phyloP scores from a whole-genome alignment of 805 yeast genomes.

The Saccharomycopsis schoenii region DNA sequence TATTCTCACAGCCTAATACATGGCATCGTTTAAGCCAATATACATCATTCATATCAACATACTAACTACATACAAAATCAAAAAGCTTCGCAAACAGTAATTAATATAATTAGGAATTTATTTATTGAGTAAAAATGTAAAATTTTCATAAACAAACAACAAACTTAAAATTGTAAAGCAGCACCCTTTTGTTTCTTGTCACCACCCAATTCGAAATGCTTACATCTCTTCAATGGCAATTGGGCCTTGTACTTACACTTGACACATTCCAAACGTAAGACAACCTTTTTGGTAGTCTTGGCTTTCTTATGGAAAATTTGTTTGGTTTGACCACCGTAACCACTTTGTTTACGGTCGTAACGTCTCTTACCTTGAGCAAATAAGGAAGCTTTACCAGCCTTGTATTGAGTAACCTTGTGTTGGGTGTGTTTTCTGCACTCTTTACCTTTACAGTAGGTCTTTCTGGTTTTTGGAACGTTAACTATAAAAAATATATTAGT shows the following conservation, averaged over 20 bases:
- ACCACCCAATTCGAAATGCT: constrained; percentile 99
- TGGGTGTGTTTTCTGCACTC: constrained; percentile 99
- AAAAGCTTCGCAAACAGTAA: neutral
- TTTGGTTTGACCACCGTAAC: constrained; percentile 99
- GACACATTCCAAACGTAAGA: constrained; percentile 97
- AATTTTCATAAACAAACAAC: constrained; percentile 11
- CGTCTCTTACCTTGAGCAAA: constrained; percentile 99
- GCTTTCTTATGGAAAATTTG: constrained; percentile 99
- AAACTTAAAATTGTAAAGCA: constrained; percentile 93
- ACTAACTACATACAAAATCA: neutral
- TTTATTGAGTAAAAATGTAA: neutral
- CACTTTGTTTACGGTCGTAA: constrained; percentile 99
- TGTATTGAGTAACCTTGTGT: constrained; percentile 99
- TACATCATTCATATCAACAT: too few species aligned
- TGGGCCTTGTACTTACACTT: constrained; percentile 98
- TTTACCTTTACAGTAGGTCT: constrained; percentile 99
- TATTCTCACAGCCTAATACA: too few species aligned
- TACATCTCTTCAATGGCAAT: constrained; percentile 97
- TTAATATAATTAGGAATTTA: constrained; percentile 1
- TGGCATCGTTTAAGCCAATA: too few species aligned
- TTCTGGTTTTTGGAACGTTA: constrained; percentile 99
- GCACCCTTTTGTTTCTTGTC: constrained; percentile 99
- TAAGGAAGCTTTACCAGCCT: constrained; percentile 99
- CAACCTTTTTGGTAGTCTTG: constrained; percentile 99
- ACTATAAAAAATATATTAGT: constrained; percentile 37